Conservation (phyloP, 352 stramenopile species). For the Phytophthora rubi region DNA sequence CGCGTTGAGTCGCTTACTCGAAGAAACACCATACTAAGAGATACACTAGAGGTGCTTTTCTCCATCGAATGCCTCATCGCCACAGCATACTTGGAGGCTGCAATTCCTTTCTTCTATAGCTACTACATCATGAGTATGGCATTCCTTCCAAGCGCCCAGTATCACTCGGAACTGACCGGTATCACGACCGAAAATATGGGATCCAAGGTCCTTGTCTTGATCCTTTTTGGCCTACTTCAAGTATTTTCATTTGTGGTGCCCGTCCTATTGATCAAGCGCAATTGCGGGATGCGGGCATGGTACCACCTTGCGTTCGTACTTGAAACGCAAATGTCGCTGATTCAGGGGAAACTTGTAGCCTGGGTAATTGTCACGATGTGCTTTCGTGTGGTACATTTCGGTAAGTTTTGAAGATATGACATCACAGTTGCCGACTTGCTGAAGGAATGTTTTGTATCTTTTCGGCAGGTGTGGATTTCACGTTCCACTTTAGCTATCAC, state of each 20-base stretch:
- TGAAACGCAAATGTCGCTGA: not conserved
- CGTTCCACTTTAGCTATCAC: no score
- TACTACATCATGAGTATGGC: constrained; percentile 25
- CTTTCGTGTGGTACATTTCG: not conserved
- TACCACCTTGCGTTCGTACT: not conserved
- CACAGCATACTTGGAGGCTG: constrained; percentile 42
- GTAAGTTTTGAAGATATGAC: not conserved
- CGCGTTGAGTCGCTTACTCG: not conserved
- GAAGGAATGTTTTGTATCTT: no score
- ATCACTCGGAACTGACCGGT: constrained; percentile 23
- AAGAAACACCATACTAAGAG: not conserved
- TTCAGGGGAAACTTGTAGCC: not conserved
- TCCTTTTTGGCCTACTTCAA: not conserved
- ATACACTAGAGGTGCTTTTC: constrained; percentile 30
- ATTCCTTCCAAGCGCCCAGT: constrained; percentile 33
- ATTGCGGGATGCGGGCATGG: not conserved
- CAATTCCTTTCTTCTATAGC: constrained; percentile 35
- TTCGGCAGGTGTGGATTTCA: no score
- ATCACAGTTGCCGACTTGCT: no score
- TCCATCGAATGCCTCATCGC: constrained; percentile 43
- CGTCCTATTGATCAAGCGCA: not conserved
- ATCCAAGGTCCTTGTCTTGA: not conserved
- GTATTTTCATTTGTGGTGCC: not conserved
- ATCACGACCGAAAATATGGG: constrained; percentile 14
- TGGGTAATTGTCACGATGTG: not conserved